These are phyloP conservation scores for Arachis stenosperma DNA, from an alignment of 306 rosid species.

Conservation along the genomic window DNA sequence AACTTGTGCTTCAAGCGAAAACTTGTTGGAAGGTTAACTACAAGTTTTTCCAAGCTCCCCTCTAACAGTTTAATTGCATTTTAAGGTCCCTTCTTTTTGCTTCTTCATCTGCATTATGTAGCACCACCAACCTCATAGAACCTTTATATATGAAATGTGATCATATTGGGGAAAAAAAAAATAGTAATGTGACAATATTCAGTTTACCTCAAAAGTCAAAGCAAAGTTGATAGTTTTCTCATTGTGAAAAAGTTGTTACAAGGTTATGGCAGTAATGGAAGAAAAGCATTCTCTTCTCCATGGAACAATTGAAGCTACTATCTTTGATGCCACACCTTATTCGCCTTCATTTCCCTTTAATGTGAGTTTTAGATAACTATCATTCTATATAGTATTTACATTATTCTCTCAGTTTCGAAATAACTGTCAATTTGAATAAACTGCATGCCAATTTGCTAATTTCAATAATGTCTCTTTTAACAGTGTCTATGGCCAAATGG, in stretches of 20 bases:
- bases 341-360: conserved; percentile 68
- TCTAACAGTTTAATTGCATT: conserved; percentile 50
- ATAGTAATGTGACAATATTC: conserved; percentile 2
- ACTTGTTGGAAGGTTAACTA: conserved; percentile 54
- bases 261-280: conserved; percentile 54
- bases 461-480: conserved; percentile 6
- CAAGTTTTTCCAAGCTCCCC: conserved; percentile 73
- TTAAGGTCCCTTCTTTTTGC: conserved; percentile 42
- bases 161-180: neutral
- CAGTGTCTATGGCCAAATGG: conserved; percentile 72
- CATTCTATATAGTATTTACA: no score
- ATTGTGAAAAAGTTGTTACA: conserved; percentile 26
- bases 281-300: conserved; percentile 62
- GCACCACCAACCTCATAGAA: conserved; percentile 22
- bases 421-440: no score
- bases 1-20: conserved; percentile 70
- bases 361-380: conserved; percentile 52
- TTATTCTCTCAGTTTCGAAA: no score
- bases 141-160: conserved; percentile 41
- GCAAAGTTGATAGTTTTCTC: conserved; percentile 13
- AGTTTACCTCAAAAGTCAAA: conserved; percentile 30
- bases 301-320: conserved; percentile 92
- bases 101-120: conserved; percentile 25
- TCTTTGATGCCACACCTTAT: conserved; percentile 82
- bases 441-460: neutral